Base-by-base conservation (phyloP, 75 land plant species). In the Ceratopteris richardii region DNA sequence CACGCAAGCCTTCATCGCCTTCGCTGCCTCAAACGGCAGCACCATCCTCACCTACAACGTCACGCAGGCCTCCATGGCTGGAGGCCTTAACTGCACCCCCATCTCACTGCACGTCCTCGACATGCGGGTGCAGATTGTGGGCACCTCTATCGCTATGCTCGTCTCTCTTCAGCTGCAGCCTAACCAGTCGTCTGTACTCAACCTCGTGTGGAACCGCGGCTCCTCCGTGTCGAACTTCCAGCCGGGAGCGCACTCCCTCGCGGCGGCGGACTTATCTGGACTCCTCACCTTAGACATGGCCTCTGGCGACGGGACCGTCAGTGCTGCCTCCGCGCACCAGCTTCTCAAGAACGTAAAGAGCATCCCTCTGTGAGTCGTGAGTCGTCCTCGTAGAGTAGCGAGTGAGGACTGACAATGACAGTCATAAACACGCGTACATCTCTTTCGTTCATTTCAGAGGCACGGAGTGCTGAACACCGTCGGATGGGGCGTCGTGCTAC, bases 141-240 rank as follows among this genome's bases (percentile, higher is more conserved):
- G 56, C 11, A 50, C 55, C n/a, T 54, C 56, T 26, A 27, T 54
- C 23, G 68, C 73, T 13, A 87, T 91, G 27, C 33, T 58, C 24
- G 50, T 46, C 12, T 46, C 50, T 2, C 3, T 46, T 17, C 12
- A 29, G 18, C 73, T 91, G 29, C 22, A 13, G 14, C 50, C 81
- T 0, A 82, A 84, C 44, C 87, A 66, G 44, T 74, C 85, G 29
- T 66, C 58, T 11, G 14, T 22, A 11, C 61, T 85, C 51, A 74
- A 81, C 65, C 62, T 42, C 42, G 80, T 91, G 0, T 91, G 97
- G 97, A 91, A 91, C 80, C 63, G 84, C 0, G 97, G 97, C 16
- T 44, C 72, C 17, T 73, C 73, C 46, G 88, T 90, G 11, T 67
- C 74, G 36, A 78, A 80, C 43, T 79, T 81, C 53, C 73, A 82